Evolutionary conservation across 1,284 basidiomycete genomes (phyloP).

Genomic region (Mycocalia duriaeana): DNA sequence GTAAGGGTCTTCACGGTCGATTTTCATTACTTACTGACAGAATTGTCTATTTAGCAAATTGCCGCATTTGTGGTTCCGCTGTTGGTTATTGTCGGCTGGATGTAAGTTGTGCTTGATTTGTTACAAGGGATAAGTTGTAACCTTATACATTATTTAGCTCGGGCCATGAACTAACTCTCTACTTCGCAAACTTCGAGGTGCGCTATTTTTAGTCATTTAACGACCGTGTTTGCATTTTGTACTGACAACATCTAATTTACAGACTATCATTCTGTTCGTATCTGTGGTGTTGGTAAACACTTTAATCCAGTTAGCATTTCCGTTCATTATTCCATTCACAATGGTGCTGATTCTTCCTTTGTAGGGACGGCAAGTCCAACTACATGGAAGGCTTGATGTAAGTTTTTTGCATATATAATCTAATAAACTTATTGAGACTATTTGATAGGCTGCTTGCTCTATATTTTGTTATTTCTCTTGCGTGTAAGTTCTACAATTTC

Average conservation of each 20-base stretch:
- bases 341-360: constrained; percentile 4
- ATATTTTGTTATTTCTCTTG: constrained; percentile 59
- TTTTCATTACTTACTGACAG: constrained; percentile 1
- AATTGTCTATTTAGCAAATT: constrained; percentile 61
- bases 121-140: constrained; percentile 4
- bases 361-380: constrained; percentile 76
- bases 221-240: constrained; percentile 2
- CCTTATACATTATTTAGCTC: constrained; percentile 43
- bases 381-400: constrained; percentile 84
- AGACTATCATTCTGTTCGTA: constrained; percentile 83
- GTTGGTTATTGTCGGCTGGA: constrained; percentile 81
- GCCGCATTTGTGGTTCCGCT: constrained; percentile 84
- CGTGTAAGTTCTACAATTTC: constrained; percentile 30
- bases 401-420: constrained; percentile 6
- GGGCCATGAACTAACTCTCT: constrained; percentile 75
- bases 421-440: not conserved
- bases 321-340: constrained; percentile 1
- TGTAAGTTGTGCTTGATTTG: constrained; percentile 36
- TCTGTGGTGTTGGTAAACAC: constrained; percentile 82
- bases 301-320: constrained; percentile 59
- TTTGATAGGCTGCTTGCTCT: constrained; percentile 42
- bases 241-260: constrained; percentile 17
- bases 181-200: constrained; percentile 79
- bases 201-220: constrained; percentile 7
- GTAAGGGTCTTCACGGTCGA: constrained; percentile 38